A percentile compares a stretch with the other conserved stretches of the same genome.
Conservation (phyloP, 805 yeast species). For the Lipomyces lipofer region DNA sequence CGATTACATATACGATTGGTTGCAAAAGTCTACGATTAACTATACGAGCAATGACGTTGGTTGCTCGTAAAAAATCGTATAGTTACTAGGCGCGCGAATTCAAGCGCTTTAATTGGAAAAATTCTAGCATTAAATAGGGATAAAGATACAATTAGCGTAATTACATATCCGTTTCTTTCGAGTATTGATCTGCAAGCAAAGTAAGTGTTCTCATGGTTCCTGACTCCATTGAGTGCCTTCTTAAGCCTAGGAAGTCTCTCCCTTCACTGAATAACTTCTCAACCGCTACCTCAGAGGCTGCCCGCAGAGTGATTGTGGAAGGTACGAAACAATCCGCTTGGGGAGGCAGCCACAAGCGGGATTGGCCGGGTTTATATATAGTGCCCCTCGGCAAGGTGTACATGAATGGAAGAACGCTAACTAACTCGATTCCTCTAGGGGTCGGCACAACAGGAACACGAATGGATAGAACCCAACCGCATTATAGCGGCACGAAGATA, state of each 20-base stretch:
- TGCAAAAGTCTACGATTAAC: not conserved
- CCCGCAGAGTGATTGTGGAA: too few relatives aligned
- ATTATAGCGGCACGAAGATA: too few relatives aligned
- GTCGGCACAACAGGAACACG: too few relatives aligned
- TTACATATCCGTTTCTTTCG: constrained; percentile 1
- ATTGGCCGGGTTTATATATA: too few relatives aligned
- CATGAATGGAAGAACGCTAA: too few relatives aligned
- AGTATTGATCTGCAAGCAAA: not conserved
- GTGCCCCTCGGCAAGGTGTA: too few relatives aligned
- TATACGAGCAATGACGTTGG: not conserved
- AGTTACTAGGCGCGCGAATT: not conserved
- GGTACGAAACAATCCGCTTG: too few relatives aligned
- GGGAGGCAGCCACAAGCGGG: too few relatives aligned
- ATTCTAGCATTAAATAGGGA: too few relatives aligned
- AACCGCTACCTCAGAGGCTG: too few relatives aligned
- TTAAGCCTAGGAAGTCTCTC: not conserved
- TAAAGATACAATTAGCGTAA: not conserved
- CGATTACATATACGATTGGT: constrained; percentile 2
- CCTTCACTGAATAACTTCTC: not conserved
- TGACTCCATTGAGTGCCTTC: not conserved
- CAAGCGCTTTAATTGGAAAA: not conserved
- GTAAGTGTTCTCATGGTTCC: not conserved
- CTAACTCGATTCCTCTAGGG: too few relatives aligned
- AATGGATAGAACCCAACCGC: too few relatives aligned
- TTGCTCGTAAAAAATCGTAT: not conserved